Evolutionary conservation across 176 grass and related monocot genomes (phyloP).

Genomic region (Carex kokanica): DNA sequence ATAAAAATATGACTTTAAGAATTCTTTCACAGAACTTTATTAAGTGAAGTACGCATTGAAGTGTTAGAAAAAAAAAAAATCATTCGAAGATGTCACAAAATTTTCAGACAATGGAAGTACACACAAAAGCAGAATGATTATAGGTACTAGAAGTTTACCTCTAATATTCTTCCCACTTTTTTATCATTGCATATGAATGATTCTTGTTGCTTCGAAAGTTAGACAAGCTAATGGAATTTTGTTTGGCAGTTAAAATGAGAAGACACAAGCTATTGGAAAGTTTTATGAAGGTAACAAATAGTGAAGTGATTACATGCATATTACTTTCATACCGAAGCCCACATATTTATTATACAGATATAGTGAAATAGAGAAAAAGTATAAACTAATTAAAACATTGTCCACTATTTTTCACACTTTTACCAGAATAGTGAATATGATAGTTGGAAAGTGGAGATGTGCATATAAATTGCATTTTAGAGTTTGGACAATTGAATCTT

Average conservation of each 20-base stretch:
- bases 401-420: not conserved
- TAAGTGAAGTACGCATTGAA: not conserved
- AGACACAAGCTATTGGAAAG: not conserved
- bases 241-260: not conserved
- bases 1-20: constrained; percentile 16
- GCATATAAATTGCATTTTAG: not conserved
- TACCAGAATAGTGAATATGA: not conserved
- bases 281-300: not conserved
- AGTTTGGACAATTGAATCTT: constrained; percentile 1
- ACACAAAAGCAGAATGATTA: not conserved
- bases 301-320: not conserved
- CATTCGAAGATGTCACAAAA: not conserved
- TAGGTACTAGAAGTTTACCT: not conserved
- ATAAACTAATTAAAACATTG: not conserved
- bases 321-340: not conserved
- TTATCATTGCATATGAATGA: not conserved
- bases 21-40: not conserved
- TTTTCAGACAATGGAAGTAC: not conserved
- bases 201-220: not conserved
- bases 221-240: no score
- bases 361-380: not conserved
- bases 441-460: not conserved
- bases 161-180: not conserved
- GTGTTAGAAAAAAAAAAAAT: not conserved
- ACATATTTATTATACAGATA: not conserved